These are phyloP conservation scores for Oryza meyeriana DNA, from an alignment of 176 grass and related monocot species.

Conservation along the genomic window DNA sequence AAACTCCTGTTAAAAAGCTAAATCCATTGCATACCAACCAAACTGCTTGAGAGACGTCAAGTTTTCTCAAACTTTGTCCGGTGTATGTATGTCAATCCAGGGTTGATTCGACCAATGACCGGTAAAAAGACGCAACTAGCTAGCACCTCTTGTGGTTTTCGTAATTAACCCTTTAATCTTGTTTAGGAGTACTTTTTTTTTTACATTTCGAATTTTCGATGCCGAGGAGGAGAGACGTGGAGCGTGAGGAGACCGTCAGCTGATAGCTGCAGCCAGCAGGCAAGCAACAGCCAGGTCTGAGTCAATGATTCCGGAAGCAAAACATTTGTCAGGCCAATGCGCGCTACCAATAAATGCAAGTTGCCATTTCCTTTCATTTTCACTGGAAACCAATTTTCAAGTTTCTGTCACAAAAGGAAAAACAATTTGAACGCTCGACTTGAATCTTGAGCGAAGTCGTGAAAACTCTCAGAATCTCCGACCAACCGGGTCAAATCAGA, in stretches of 20 bases:
- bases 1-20: background rate
- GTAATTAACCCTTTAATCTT: background rate
- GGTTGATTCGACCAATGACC: no score
- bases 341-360: background rate
- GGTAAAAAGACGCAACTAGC: background rate
- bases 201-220: background rate
- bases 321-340: background rate
- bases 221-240: background rate
- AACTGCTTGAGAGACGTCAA: background rate
- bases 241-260: background rate
- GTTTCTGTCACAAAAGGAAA: background rate
- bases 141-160: background rate
- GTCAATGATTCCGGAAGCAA: background rate
- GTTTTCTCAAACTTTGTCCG: background rate
- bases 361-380: background rate
- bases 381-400: background rate
- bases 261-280: background rate
- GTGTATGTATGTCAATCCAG: background rate
- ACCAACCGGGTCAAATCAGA: background rate
- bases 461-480: background rate
- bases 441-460: background rate
- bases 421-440: background rate
- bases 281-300: background rate
- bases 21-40: background rate
- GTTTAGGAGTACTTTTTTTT: background rate